Evolutionary conservation across 768 basidiomycete species (phyloP).

Genomic region (Neoboletus subvelutipes): DNA sequence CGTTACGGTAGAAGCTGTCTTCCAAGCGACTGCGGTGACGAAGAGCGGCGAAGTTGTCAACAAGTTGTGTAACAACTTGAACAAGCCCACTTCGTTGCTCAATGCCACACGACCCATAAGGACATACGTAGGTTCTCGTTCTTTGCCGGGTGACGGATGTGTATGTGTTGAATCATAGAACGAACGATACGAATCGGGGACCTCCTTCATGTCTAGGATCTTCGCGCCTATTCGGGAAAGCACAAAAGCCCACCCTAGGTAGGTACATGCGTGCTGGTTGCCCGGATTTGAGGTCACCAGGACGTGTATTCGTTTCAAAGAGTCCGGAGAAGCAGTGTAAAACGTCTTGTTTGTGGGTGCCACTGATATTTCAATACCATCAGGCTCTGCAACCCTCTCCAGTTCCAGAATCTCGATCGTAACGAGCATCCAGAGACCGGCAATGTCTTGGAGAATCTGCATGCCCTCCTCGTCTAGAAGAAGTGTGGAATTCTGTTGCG

Average conservation of each 20-base stretch:
- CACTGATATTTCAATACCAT: slow-evolving; percentile 50
- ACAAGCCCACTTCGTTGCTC: slow-evolving; percentile 57
- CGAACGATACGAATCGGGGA: slow-evolving; percentile 52
- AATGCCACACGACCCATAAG: slow-evolving; percentile 61
- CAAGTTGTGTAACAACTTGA: slow-evolving; percentile 54
- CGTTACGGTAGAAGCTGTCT: slow-evolving; percentile 61
- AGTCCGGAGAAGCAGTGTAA: slow-evolving; percentile 61
- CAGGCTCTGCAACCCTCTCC: slow-evolving; percentile 60
- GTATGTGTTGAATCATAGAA: slow-evolving; percentile 57
- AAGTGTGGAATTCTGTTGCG: slow-evolving; percentile 60
- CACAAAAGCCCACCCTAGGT: slow-evolving; percentile 84
- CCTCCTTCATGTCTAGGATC: slow-evolving; percentile 45
- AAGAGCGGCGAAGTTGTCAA: slow-evolving; percentile 74
- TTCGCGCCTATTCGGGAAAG: slow-evolving; percentile 59
- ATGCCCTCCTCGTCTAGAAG: slow-evolving; percentile 74
- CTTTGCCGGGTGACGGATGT: slow-evolving; percentile 46
- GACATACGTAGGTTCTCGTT: slow-evolving; percentile 52
- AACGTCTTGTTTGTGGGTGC: slow-evolving; percentile 47
- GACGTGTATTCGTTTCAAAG: slow-evolving; percentile 66
- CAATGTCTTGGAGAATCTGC: slow-evolving; percentile 63
- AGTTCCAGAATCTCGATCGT: slow-evolving; percentile 79
- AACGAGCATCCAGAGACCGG: slow-evolving; percentile 76
- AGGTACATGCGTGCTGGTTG: slow-evolving; percentile 67
- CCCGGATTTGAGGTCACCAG: slow-evolving; percentile 58
- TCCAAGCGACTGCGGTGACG: slow-evolving; percentile 71